Evolutionary conservation across 2,329 filamentous ascomycete species (phyloP), one percentile per base, ranked within the genome.

Genomic region (Xylaria sp.): DNA sequence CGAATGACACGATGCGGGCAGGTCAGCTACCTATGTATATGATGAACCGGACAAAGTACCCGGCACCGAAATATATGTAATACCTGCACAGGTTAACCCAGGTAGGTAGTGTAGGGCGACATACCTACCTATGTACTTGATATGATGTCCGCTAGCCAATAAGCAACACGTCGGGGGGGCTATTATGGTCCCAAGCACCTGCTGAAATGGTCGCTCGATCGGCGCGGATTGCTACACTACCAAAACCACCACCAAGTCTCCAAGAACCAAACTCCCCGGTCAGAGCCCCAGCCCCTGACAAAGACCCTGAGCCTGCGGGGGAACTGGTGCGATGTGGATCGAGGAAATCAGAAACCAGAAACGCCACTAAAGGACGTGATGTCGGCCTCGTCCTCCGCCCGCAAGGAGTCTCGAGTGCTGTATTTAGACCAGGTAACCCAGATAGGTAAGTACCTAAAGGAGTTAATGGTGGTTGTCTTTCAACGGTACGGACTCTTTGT

Each of bases 121-220:
- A 36, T 36, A 36, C 1, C n/a, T n/a, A n/a, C n/a, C n/a, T 4
- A 14, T 30, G 11, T 42, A 19, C 21, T n/a, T 32, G 32, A 7
- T 17, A 14, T 50, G 24, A 17, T 47, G 50, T 30, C 36, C 9
- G 39, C 45, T 45, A 21, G 45, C 64, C 64, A 64, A 70, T 70
- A 39, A 64, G 60, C 65, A 55, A 9, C 34, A 60, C 21, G 9
- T 30, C 32, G 24, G 47, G 54, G 17, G 45, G 34, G 36, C 50
- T 53, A 53, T 60, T 55, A 65, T 60, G 45, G 48, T 7, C 34
- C 42, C 24, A 30, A 57, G 59, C 62, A 69, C 59, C 62, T 67
- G 65, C 63, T 65, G 45, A 42, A 68, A 68, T 24, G 27, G 59
- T 58, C 42, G 39, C 51, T 61, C 21, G 59, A 64, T 61, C 58